Base-by-base conservation (phyloP, 2,329 filamentous ascomycete genomes). In the Aspergillus piperis region DNA sequence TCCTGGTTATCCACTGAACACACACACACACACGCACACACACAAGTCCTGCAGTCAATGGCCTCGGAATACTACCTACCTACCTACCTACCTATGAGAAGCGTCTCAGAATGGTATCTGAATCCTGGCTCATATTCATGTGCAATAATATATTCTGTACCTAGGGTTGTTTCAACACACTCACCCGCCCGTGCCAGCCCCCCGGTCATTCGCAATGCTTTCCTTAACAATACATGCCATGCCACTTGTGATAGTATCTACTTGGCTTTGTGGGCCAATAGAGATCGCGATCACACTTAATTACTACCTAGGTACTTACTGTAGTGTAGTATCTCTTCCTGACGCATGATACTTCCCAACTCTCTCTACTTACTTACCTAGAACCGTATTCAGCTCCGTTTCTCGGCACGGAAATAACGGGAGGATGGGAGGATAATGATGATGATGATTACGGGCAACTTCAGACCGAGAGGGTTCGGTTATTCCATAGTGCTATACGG, bases 221-320 rank as follows among this genome's bases (percentile, higher is more conserved):
- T 44, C 41, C 8, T 17, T 25, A 25, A n/a, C 23, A 25, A 25
- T 25, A 25, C 23, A 25, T 25, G 1, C 21, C 21, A 49, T 49
- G 47, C 47, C 25, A 50, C 25, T n/a, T 53, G 38, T 47, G 27
- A 53, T 59, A 48, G 7, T 48, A 19, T 48, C 19, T 54, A 53
- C 23, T 13, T 21, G 27, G 27, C n/a, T 10, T 36, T 5, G 7
- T 36, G 48, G 48, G 39, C 57, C 57, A 59, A 59, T 53, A 32
- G 27, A 27, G 7, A 38, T n/a, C 25, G 25, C 17, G 17, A 47
- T 58, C 39, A 58, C 23, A 55, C 47, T 10, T 17, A n/a, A 3
- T 30, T 27, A 17, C 41, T 19, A 10, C 21, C 17, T 21, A 21
- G 19, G 19, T 3, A 23, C 19, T 25, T 3, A 23, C 19, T 25